Evolutionary conservation across 345 rosid species (phyloP), one percentile per base, ranked within the genome.

Genomic region (Eucalyptus caleyi): DNA sequence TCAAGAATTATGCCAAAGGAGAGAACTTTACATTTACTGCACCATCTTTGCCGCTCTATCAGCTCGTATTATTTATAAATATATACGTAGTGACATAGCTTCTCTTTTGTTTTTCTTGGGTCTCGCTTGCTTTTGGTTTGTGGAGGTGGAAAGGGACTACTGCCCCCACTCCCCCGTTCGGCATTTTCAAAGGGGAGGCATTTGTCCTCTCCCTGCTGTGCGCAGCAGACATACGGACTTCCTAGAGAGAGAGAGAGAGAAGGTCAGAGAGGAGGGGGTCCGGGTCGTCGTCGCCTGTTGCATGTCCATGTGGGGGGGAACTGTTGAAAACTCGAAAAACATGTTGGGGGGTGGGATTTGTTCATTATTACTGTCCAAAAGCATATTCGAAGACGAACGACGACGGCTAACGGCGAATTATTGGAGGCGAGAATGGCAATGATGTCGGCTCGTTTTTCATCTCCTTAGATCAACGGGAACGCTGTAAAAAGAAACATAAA

Each of bases 141-240:
- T 89, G 53, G 40, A 87, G 62, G 86, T 65, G 89, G 92, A 92
- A 91, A 91, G 91, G 54, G 93, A 91, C 94, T 88, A 92, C 62
- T 10, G 62, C 30, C 91, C 89, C 93, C 90, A 88, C 88, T 53
- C 16, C 34, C 69, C 47, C 30, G 47, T 40, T 77, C 83, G 30
- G 47, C 83, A 14, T 77, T 77, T 40, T 77, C 83, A 77, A 77
- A 42, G 42, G 47, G 5, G 13, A 19, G 27, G 83, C 83, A 77
- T 77, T 37, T 77, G 83, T 77, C 83, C 83, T 37, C 45, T 5
- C 69, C 34, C 83, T 77, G 83, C 83, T 3, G 27, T 3, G 27
- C 24, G 83, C 83, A 37, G 83, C 83, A 37, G 83, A 40, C 24
- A 77, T 37, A 77, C 45, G 83, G 83, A 77, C 83, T 77, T 37